phyloP scores from a whole-genome alignment of 306 rosid species.

The Cucurbita pepo region DNA sequence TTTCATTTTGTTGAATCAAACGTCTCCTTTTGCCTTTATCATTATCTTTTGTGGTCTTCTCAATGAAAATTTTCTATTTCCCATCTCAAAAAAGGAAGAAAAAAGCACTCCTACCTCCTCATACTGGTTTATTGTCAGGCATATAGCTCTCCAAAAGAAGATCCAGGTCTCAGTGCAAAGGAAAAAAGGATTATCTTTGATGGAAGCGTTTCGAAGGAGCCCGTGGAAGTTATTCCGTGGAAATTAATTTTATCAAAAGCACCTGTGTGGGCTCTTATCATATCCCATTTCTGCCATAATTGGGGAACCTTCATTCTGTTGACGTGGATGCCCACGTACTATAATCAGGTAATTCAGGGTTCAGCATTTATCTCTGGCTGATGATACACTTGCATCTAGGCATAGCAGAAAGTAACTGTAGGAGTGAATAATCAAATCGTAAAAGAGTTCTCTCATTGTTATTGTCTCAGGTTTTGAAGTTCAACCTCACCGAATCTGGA shows the following conservation, averaged over 20 bases:
- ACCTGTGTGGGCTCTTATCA: conserved; percentile 95
- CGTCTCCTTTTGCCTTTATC: background rate
- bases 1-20: background rate
- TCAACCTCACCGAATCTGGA: conserved; percentile 94
- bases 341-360: conserved; percentile 61
- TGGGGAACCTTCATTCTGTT: conserved; percentile 95
- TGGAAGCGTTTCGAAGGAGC: conserved; percentile 57
- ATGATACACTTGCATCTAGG: background rate
- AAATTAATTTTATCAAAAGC: conserved; percentile 76
- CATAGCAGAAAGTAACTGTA: background rate
- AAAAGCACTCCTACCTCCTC: background rate
- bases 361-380: background rate
- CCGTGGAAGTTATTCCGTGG: conserved; percentile 81
- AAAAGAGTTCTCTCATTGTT: background rate
- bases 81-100: background rate
- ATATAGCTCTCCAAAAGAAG: conserved; percentile 80
- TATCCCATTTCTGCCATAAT: conserved; percentile 86
- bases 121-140: conserved; percentile 36
- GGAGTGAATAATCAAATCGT: background rate
- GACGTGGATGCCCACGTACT: conserved; percentile 99
- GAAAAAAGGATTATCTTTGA: conserved; percentile 60
- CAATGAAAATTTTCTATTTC: background rate
- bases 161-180: conserved; percentile 45
- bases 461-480: conserved; percentile 73
- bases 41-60: background rate